Conservation (phyloP, 371 early-diverging fungal species). For the Mortierella sp. region DNA sequence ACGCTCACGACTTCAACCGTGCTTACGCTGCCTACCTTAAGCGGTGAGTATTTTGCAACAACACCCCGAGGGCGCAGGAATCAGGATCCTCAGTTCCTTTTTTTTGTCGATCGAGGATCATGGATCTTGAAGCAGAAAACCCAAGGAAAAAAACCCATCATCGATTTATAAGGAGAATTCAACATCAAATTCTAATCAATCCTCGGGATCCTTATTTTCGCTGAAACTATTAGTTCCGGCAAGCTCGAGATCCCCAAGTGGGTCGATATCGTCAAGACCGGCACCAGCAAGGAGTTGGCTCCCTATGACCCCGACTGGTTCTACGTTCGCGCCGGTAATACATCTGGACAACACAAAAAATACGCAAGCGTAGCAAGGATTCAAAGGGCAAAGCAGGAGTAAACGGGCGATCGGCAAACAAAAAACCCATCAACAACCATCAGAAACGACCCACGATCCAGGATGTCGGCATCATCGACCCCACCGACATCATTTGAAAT, state of each 20-base stretch:
- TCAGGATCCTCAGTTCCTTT: conserved; percentile 63
- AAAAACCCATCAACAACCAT: conserved; percentile 1
- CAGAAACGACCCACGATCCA: neutral
- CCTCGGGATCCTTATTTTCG: neutral
- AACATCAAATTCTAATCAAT: conserved; percentile 16
- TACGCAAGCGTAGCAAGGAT: neutral
- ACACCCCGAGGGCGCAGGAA: conserved; percentile 75
- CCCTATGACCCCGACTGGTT: conserved; percentile 99
- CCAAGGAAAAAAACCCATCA: neutral
- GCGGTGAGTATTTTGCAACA: neutral
- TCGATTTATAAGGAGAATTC: conserved; percentile 7
- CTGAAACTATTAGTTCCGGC: conserved; percentile 74
- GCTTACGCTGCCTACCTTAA: conserved; percentile 65
- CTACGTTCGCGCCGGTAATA: conserved; percentile 95
- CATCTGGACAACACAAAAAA: conserved; percentile 15
- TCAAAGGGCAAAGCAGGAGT: neutral
- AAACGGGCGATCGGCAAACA: neutral
- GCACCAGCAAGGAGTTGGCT: conserved; percentile 94
- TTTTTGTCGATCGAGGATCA: neutral
- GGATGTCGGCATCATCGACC: conserved; percentile 3
- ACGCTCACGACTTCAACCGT: conserved; percentile 94
- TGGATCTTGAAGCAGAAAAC: neutral
- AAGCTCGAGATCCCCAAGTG: conserved; percentile 98
- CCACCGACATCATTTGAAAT: neutral
- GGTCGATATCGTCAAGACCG: conserved; percentile 98